Evolutionary conservation across 176 grass and related monocot genomes (phyloP), one percentile per base, ranked within the genome.

Genomic region (Eremochloa ophiuroides): DNA sequence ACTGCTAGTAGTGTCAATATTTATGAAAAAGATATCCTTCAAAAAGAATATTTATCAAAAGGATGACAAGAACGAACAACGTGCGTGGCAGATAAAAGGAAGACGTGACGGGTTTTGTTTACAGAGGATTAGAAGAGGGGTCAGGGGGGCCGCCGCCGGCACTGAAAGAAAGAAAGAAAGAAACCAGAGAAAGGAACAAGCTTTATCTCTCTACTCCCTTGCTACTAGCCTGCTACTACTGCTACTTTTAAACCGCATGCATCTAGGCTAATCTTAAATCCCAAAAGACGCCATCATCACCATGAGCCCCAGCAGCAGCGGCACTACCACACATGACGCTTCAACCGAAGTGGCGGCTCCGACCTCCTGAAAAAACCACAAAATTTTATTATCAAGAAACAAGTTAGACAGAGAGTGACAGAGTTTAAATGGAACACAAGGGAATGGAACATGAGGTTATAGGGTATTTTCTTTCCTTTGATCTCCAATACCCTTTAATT

Each of bases 201-300:
- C 71, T 89, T 72, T 76, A 44, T 72, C 82, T 46, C 55, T 58
- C 23, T 5, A 35, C n/a, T n/a, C n/a, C n/a, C n/a, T 51, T 67
- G 67, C 50, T 59, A 6, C 79, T 59, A 40, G 11, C 2, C 0
- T 30, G 22, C 18, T 25, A 13, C 16, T n/a, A 50, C 71, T 73
- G 18, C 50, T 55, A 35, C 58, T 56, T 33, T 44, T 37, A 51
- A 69, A 27, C 46, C 61, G 25, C 12, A 28, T 44, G 40, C 68
- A 71, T 41, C 66, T 68, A 35, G 33, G 6, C 9, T 35, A 81
- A 22, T 3, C 3, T 62, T 78, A 78, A 89, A 78, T 67, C 83
- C 74, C 73, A 60, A 89, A 86, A 74, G 79, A 68, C 18, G 73
- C 73, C 73, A 82, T 89, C 44, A 68, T 73, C 38, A 39, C 64